These are phyloP conservation scores for Phalaenopsis hybrid DNA, from an alignment of 116 monocot species.

Conservation along the genomic window DNA sequence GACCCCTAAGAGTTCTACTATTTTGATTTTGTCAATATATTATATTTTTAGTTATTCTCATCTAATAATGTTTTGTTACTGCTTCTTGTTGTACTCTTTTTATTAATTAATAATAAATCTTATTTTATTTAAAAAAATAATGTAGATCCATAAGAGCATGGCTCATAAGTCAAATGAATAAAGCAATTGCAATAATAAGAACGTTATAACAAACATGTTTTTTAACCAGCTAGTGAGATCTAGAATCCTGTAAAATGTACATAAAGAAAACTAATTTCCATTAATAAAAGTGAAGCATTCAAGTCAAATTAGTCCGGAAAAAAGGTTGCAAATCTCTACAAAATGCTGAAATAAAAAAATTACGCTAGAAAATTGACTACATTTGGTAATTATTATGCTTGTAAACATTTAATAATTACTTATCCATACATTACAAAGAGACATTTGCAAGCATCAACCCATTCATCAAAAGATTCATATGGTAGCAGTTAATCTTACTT, in stretches of 20 bases:
- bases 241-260: background rate
- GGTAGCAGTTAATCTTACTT: slow-evolving; percentile 46
- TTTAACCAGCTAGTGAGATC: background rate
- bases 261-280: background rate
- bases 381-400: background rate
- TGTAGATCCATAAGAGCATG: background rate
- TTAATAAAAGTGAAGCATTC: background rate
- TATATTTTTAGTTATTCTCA: no score
- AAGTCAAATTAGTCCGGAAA: background rate
- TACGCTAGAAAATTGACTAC: background rate
- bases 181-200: background rate
- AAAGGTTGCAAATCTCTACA: background rate
- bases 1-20: no score
- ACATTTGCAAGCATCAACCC: background rate
- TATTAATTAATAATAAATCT: no score
- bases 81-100: no score
- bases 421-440: background rate
- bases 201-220: background rate
- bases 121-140: background rate
- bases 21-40: no score
- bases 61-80: no score
- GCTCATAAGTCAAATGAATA: background rate
- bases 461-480: background rate
- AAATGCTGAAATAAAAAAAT: background rate
- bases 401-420: background rate